A percentile compares a stretch with the other conserved stretches of the same genome.
Conservation (phyloP, 1,139 yeast species). For the Pneumocystis murina region DNA sequence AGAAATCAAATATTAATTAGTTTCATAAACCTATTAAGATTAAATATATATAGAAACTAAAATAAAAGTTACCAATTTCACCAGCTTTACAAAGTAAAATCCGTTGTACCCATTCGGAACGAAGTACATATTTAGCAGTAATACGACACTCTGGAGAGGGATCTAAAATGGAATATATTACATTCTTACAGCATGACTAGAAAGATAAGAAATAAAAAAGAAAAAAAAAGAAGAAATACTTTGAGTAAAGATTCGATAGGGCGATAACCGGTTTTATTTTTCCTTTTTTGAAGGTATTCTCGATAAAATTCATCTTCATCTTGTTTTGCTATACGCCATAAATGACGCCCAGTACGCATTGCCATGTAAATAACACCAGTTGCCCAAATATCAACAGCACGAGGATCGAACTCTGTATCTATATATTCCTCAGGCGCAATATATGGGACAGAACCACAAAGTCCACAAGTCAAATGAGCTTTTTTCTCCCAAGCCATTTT, state of each 20-base stretch:
- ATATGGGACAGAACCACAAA: constrained; percentile 86
- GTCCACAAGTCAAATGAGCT: constrained; percentile 66
- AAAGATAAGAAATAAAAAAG: neutral
- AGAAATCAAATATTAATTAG: neutral
- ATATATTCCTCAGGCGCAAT: constrained; percentile 92
- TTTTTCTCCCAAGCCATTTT: constrained; percentile 94
- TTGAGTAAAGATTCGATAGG: constrained; percentile 75
- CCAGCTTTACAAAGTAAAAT: constrained; percentile 65
- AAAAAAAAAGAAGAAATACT: constrained; percentile 3
- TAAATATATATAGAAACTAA: neutral
- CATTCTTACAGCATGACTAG: constrained; percentile 63
- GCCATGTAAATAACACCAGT: constrained; percentile 97
- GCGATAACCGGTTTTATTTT: constrained; percentile 71
- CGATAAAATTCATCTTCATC: constrained; percentile 66
- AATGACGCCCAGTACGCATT: constrained; percentile 87
- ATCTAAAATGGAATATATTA: constrained; percentile 78
- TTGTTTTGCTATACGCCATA: constrained; percentile 71
- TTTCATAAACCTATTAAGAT: neutral
- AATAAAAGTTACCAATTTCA: constrained; percentile 21
- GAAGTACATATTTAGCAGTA: constrained; percentile 73
- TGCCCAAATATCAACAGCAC: constrained; percentile 91
- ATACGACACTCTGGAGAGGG: constrained; percentile 78
- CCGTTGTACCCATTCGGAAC: constrained; percentile 92
- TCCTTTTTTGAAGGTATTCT: constrained; percentile 59
- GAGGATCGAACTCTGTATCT: constrained; percentile 64